Evolutionary conservation across 2,329 filamentous ascomycete species (phyloP).

Genomic region (Trichoderma koningii): DNA sequence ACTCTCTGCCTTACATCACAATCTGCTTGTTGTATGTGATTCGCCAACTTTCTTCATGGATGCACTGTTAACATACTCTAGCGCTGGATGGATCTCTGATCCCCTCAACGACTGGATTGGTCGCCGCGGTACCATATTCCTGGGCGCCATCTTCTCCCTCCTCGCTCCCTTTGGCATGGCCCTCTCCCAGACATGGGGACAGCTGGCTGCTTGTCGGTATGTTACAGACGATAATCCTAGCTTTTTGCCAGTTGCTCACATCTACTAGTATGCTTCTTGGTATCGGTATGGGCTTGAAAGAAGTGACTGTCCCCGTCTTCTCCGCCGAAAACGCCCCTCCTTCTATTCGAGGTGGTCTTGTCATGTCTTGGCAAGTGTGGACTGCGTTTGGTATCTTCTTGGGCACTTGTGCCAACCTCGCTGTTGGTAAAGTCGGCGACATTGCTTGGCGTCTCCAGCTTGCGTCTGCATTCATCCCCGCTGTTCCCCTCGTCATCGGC

Average conservation of each 20-base stretch:
- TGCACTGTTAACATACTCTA: slow-evolving; percentile 31
- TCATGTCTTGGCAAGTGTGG: slow-evolving; percentile 60
- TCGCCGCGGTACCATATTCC: slow-evolving; percentile 65
- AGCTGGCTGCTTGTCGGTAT: slow-evolving; percentile 58
- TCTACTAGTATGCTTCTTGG: slow-evolving; percentile 50
- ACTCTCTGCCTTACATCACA: slow-evolving; percentile 50
- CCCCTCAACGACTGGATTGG: slow-evolving; percentile 61
- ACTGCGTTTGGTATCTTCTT: slow-evolving; percentile 63
- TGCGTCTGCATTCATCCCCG: slow-evolving; percentile 65
- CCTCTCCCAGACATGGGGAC: slow-evolving; percentile 58
- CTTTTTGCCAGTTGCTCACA: neutral
- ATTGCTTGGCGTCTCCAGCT: slow-evolving; percentile 66
- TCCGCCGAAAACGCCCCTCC: slow-evolving; percentile 56
- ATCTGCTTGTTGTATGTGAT: slow-evolving; percentile 46
- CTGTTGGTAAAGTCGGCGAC: slow-evolving; percentile 58
- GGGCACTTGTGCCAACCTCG: slow-evolving; percentile 66
- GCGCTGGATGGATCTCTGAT: slow-evolving; percentile 63
- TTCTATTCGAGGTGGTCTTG: slow-evolving; percentile 54
- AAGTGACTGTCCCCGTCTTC: slow-evolving; percentile 54
- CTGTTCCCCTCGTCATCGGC: slow-evolving; percentile 58
- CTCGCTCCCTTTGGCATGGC: slow-evolving; percentile 63
- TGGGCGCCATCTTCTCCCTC: slow-evolving; percentile 63
- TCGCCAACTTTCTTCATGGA: neutral
- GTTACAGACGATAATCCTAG: slow-evolving; percentile 23
- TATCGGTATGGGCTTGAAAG: slow-evolving; percentile 60